A percentile compares a stretch with the other conserved stretches of the same genome.
phyloP scores from a whole-genome alignment of 495 filamentous ascomycete species.

The Thermothielavioides terrestris region DNA sequence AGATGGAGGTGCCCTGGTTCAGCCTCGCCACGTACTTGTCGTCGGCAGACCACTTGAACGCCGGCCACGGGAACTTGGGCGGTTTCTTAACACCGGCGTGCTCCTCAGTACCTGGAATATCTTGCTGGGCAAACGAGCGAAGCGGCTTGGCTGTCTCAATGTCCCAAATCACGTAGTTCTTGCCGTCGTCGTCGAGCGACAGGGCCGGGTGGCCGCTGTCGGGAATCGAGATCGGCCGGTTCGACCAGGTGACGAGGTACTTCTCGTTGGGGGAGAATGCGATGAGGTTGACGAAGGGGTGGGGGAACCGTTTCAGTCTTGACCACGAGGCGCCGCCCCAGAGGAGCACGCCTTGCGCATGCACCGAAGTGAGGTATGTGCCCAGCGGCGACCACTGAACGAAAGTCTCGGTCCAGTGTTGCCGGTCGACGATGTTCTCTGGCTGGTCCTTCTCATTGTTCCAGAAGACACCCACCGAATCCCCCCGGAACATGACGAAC shows the following conservation, averaged over 20 bases:
- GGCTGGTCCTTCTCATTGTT: conserved; percentile 90
- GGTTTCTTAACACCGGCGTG: conserved; percentile 48
- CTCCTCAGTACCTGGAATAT: conserved; percentile 51
- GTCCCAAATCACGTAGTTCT: conserved; percentile 99
- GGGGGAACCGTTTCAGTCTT: conserved; percentile 82
- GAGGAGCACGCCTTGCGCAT: conserved; percentile 89
- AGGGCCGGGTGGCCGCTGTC: conserved; percentile 73
- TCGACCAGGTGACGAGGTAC: conserved; percentile 94
- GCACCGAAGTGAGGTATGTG: conserved; percentile 88
- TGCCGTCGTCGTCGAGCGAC: conserved; percentile 87
- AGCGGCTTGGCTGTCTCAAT: conserved; percentile 82
- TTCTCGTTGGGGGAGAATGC: conserved; percentile 92
- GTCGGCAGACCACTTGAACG: conserved; percentile 98
- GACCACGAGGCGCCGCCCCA: conserved; percentile 90
- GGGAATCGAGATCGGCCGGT: conserved; percentile 80
- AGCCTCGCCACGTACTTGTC: conserved; percentile 94
- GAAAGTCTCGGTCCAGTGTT: conserved; percentile 94
- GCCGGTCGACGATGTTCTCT: conserved; percentile 79
- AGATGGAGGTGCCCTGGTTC: conserved; percentile 79
- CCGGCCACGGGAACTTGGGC: conserved; percentile 93
- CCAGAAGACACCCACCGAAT: conserved; percentile 92
- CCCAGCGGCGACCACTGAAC: conserved; percentile 96
- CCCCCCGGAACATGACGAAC: conserved; percentile 82
- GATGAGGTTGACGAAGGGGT: conserved; percentile 89
- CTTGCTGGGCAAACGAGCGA: conserved; percentile 84